phyloP scores from a whole-genome alignment of 306 rosid species.

The Cyclanthera cordifolia region DNA sequence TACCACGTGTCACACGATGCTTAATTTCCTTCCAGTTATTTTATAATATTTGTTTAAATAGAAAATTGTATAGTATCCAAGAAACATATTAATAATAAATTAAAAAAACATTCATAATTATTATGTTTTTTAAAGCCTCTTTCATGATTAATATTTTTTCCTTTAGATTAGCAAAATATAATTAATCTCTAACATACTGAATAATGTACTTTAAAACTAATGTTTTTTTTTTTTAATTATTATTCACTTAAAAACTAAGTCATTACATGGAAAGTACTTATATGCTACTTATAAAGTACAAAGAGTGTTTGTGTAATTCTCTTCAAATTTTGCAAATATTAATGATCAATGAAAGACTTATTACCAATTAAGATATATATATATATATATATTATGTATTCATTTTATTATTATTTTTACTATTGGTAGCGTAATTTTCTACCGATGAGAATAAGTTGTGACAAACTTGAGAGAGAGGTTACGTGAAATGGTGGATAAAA shows the following conservation, averaged over 20 bases:
- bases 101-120: not conserved
- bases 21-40: too few relatives aligned
- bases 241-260: not conserved
- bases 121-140: constrained; percentile 1
- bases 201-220: not conserved
- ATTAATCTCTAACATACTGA: not conserved
- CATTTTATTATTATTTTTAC: too few relatives aligned
- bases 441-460: not conserved
- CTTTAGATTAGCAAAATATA: not conserved
- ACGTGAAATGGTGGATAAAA: not conserved
- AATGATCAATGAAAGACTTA: too few relatives aligned
- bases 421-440: not conserved
- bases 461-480: constrained; percentile 4
- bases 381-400: too few relatives aligned
- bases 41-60: not conserved
- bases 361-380: too few relatives aligned
- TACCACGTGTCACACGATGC: too few relatives aligned
- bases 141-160: not conserved
- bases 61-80: not conserved
- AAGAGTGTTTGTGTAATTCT: not conserved
- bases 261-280: not conserved
- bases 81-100: not conserved
- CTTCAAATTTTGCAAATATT: not conserved
- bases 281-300: not conserved
- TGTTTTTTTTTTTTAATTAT: not conserved